Evolutionary conservation across 352 stramenopile genomes (phyloP), one percentile per base, ranked within the genome.

Genomic region (Globisporangium echinulatum): DNA sequence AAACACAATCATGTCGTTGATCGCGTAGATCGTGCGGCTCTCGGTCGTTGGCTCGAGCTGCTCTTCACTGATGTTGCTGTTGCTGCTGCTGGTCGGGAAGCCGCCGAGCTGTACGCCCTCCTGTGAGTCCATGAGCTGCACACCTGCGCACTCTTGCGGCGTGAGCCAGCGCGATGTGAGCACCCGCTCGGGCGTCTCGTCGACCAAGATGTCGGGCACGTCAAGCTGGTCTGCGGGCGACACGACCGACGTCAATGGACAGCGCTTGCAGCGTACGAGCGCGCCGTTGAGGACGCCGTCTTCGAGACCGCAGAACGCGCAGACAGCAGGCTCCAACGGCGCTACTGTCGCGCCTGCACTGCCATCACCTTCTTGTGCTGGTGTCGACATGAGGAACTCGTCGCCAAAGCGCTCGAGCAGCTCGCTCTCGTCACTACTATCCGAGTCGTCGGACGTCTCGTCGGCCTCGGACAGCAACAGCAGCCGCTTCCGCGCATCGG

Each of bases 221-320:
- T 84, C 71, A 53, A 85, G 85, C 4, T 80, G 50, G n/a, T 79
- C 69, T 15, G 88, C 39, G 51, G 71, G 59, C 48, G 67, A 74
- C 39, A 66, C 72, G 11, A 65, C 64, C 49, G 47, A 54, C 58
- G 66, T 85, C 58, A 87, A 52, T 11, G 76, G 70, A n/a, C 72
- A 90, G 46, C 75, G 77, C 37, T 77, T 84, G 54, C 65, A 91
- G 15, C 43, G 36, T 14, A 73, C 58, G 15, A 91, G 62, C 11
- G 66, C 44, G 8, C 82, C 79, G 19, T 88, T 91, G 38, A 91
- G 61, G 46, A 91, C 77, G 3, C 72, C 77, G 58, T 89, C 77
- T 64, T 80, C 79, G 15, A 91, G 64, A 13, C 68, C 70, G 19
- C 81, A 91, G 52, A 89, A 85, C 13, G 60, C 66, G 54, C 81